These are phyloP conservation scores for Plasmodium cynomolgi DNA, from an alignment of 169 alveolate genomes.

Conservation along the genomic window DNA sequence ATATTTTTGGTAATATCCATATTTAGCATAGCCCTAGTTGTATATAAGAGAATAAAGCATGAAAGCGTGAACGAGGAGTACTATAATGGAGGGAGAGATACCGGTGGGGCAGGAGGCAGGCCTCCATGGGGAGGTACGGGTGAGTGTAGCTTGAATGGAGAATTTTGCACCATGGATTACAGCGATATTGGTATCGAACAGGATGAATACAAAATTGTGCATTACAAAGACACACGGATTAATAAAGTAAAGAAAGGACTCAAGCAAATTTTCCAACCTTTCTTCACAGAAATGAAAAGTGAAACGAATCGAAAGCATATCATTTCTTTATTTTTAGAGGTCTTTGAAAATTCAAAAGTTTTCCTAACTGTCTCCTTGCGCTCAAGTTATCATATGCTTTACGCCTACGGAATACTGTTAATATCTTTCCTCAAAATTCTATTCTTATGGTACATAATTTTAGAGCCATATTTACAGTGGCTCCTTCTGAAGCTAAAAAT, in stretches of 20 bases:
- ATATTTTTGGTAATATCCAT: slow-evolving; percentile 36
- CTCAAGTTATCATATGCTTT: slow-evolving; percentile 21
- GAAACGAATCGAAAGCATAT: not conserved
- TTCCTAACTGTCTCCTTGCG: not conserved
- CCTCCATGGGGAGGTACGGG: not conserved
- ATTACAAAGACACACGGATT: slow-evolving; percentile 3
- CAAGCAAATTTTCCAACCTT: slow-evolving; percentile 1
- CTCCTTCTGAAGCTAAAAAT: slow-evolving; percentile 21
- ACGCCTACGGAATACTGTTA: slow-evolving; percentile 63
- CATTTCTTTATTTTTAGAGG: slow-evolving; percentile 50
- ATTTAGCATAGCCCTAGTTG: slow-evolving; percentile 47
- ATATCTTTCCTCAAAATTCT: slow-evolving; percentile 36
- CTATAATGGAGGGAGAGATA: not conserved
- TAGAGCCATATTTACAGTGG: slow-evolving; percentile 60
- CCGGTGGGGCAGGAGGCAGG: not conserved
- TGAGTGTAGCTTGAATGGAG: not conserved
- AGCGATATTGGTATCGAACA: not conserved
- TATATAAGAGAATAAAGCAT: slow-evolving; percentile 10
- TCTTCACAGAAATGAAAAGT: slow-evolving; percentile 21
- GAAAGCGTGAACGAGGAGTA: not conserved
- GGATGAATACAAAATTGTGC: slow-evolving; percentile 1
- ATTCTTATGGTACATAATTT: slow-evolving; percentile 52
- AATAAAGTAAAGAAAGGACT: slow-evolving; percentile 8
- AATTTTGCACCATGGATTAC: not conserved
- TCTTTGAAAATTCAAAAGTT: slow-evolving; percentile 42